Conservation (phyloP, 768 basidiomycete species). For the Mycena albidolilacea region DNA sequence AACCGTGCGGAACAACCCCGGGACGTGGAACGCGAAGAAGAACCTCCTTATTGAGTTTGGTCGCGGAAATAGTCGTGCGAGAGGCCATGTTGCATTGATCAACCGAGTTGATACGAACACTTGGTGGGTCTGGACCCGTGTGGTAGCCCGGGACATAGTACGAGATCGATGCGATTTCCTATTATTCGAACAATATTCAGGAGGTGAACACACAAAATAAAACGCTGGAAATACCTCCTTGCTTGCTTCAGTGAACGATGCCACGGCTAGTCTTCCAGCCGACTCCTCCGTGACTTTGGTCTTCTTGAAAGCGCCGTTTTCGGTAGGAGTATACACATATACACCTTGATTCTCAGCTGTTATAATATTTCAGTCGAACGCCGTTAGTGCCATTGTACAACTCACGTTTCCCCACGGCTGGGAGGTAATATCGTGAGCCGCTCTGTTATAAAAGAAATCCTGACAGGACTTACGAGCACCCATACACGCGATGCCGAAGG, state of each 20-base stretch:
- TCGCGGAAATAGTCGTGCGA: neutral
- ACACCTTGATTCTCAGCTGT: conserved; percentile 23
- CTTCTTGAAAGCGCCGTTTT: conserved; percentile 13
- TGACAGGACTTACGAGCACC: conserved; percentile 30
- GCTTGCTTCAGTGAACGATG: conserved; percentile 18
- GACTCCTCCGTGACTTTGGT: conserved; percentile 17
- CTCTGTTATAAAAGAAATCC: neutral
- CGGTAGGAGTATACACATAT: conserved; percentile 6
- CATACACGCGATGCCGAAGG: conserved; percentile 40
- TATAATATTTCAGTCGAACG: neutral
- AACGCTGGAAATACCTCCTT: conserved; percentile 18
- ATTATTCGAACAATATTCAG: neutral
- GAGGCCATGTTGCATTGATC: conserved; percentile 1
- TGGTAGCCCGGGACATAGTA: conserved; percentile 49
- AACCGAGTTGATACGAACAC: conserved; percentile 21
- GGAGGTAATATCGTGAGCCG: neutral
- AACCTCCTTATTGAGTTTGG: conserved; percentile 43
- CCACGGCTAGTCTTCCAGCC: conserved; percentile 42
- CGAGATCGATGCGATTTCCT: conserved; percentile 48
- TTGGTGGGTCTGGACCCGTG: conserved; percentile 43
- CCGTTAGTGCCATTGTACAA: neutral
- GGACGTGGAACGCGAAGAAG: conserved; percentile 40
- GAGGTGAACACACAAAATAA: neutral
- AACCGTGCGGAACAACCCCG: conserved; percentile 20
- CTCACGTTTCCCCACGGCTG: conserved; percentile 18